Evolutionary conservation across 2,329 filamentous ascomycete genomes (phyloP), one percentile per base, ranked within the genome.

Genomic region (Torrubiella hemipterigena): DNA sequence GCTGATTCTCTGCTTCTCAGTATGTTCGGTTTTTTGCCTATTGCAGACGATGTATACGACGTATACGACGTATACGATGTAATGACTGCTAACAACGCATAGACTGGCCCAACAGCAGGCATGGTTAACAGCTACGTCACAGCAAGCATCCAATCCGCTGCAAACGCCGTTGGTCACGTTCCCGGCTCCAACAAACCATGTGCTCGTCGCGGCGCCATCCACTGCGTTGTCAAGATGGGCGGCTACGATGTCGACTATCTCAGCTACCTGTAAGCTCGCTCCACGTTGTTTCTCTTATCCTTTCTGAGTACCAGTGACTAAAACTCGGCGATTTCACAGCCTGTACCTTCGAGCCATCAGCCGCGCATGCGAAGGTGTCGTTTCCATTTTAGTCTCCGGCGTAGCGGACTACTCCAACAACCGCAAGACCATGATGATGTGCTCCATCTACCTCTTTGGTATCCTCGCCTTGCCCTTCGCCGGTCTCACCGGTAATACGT

Each of bases 341-440:
- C 30, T 42, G 4, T 42, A 42, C 22, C 30, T 42, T 18, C 27
- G 38, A 20, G 30, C 39, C 25, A 40, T 42, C 28, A 38, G 35
- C 17, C 32, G 39, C 15, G 39, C 39, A 9, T 29, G 29, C 27
- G 38, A 42, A 22, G 39, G 39, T 11, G 25, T 42, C n/a, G 38
- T 40, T 8, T 40, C 38, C 6, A 42, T 40, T 16, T 13, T 42
- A 9, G 26, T 38, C 8, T 33, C 39, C 7, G 39, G 39, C 21
- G 27, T 33, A 6, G 39, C 39, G 8, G 39, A 42, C 23, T 42
- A 40, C 34, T 42, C 39, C 8, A 31, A 40, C 30, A 40, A 42
- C 27, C 39, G 39, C 23, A 42, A 42, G 32, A 33, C 30, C 10
- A 42, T 42, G 39, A 42, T 42, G 39, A 40, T 42, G 39, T 26